Percentiles rank a stretch among this genome's conserved stretches.
phyloP scores from a whole-genome alignment of 1,284 basidiomycete genomes.

The Cryptococcus neoformans region DNA sequence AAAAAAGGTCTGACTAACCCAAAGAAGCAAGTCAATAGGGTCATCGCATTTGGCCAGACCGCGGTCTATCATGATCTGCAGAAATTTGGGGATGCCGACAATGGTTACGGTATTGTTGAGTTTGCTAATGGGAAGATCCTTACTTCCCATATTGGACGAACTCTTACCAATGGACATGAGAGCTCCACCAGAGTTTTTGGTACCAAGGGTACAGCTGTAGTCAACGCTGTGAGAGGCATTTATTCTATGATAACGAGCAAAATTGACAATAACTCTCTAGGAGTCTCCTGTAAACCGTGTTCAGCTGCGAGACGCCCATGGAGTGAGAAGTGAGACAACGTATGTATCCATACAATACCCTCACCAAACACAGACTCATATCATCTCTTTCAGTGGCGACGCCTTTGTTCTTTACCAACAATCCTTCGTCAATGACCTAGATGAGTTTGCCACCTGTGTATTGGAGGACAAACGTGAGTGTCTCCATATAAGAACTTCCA shows the following conservation, averaged over 20 bases:
- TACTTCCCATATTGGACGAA: slow-evolving; percentile 18
- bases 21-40: slow-evolving; percentile 12
- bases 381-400: too few species aligned
- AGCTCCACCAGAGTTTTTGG: slow-evolving; percentile 15
- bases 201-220: slow-evolving; percentile 14
- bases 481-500: neutral
- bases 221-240: slow-evolving; percentile 15
- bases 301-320: too few species aligned
- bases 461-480: slow-evolving; percentile 16
- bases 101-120: slow-evolving; percentile 17
- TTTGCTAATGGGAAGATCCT: slow-evolving; percentile 19
- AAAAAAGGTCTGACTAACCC: slow-evolving; percentile 3
- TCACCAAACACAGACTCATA: too few species aligned
- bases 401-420: too few species aligned
- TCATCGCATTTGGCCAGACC: slow-evolving; percentile 20
- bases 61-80: slow-evolving; percentile 19
- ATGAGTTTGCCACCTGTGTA: slow-evolving; percentile 9
- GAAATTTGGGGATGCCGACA: slow-evolving; percentile 21
- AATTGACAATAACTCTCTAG: too few species aligned
- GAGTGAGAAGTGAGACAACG: too few species aligned
- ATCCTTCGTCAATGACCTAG: too few species aligned
- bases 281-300: too few species aligned
- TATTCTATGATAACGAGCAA: neutral
- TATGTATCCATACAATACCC: too few species aligned
- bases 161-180: slow-evolving; percentile 15